phyloP scores from a whole-genome alignment of 768 basidiomycete species.

The Clitopilus hobsonii region DNA sequence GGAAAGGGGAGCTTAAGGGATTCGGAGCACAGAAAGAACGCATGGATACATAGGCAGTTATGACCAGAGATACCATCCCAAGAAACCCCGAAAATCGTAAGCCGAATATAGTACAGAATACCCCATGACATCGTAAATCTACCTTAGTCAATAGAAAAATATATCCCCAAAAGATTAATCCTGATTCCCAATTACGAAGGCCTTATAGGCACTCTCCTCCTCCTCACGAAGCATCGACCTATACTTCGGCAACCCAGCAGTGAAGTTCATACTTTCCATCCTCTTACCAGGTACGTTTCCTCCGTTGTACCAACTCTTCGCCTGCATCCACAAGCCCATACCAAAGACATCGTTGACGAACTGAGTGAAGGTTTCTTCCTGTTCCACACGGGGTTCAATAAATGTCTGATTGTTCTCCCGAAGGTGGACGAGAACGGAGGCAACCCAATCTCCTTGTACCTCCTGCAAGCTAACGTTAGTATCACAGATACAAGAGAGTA shows the following conservation, averaged over 20 bases:
- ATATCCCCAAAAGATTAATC: too few relatives aligned
- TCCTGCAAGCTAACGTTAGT: conserved; percentile 9
- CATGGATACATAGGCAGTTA: too few relatives aligned
- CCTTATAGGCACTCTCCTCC: not conserved
- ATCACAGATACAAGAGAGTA: not conserved
- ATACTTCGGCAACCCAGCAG: conserved; percentile 10
- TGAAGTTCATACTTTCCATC: conserved; percentile 10
- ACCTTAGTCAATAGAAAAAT: too few relatives aligned
- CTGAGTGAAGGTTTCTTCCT: conserved; percentile 9
- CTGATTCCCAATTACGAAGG: too few relatives aligned
- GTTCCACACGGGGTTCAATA: conserved; percentile 9
- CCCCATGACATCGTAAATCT: too few relatives aligned
- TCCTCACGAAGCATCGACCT: conserved; percentile 2
- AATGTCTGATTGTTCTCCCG: conserved; percentile 3
- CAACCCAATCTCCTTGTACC: conserved; percentile 14
- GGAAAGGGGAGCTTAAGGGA: too few relatives aligned
- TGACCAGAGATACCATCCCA: too few relatives aligned
- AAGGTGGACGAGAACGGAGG: conserved; percentile 8
- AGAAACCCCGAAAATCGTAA: too few relatives aligned
- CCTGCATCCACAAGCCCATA: not conserved
- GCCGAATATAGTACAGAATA: too few relatives aligned
- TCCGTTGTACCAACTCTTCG: conserved; percentile 12
- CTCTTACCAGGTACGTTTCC: conserved; percentile 11
- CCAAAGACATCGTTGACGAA: conserved; percentile 1
- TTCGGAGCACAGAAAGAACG: too few relatives aligned